phyloP scores from a whole-genome alignment of 306 rosid genomes.

The Cucumis sativus region DNA sequence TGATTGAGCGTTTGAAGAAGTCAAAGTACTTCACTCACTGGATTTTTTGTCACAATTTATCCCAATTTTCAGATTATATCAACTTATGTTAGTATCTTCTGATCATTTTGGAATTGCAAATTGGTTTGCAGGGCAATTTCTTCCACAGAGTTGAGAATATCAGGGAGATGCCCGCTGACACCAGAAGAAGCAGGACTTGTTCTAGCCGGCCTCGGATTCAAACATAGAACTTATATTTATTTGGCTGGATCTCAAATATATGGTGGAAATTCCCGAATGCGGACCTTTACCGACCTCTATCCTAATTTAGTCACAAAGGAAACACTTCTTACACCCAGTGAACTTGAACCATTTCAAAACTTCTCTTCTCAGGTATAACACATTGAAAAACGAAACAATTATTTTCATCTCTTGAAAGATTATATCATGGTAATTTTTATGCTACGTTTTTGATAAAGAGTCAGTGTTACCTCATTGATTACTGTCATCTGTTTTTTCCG shows the following conservation, averaged over 20 bases:
- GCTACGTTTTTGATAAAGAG: background rate
- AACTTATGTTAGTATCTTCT: constrained; percentile 1
- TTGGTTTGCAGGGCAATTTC: constrained; percentile 32
- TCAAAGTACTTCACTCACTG: constrained; percentile 28
- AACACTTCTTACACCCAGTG: constrained; percentile 48
- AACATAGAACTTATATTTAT: constrained; percentile 56
- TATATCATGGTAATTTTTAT: background rate
- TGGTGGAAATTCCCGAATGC: constrained; percentile 66
- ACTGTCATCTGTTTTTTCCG: background rate
- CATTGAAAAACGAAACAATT: background rate
- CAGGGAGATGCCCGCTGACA: constrained; percentile 85
- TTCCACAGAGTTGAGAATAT: constrained; percentile 46
- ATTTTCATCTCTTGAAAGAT: background rate
- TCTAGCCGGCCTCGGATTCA: constrained; percentile 74
- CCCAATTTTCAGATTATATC: background rate
- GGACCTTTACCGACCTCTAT: constrained; percentile 59
- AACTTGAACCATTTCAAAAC: constrained; percentile 73
- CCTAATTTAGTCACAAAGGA: constrained; percentile 88
- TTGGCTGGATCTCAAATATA: constrained; percentile 80
- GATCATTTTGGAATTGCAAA: constrained; percentile 2
- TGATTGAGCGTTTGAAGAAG: constrained; percentile 74
- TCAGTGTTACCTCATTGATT: background rate
- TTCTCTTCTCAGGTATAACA: constrained; percentile 74
- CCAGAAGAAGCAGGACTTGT: constrained; percentile 97
- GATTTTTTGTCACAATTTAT: background rate